These are phyloP conservation scores for Vanrija sp. DNA, from an alignment of 1,284 basidiomycete genomes.

Conservation along the genomic window DNA sequence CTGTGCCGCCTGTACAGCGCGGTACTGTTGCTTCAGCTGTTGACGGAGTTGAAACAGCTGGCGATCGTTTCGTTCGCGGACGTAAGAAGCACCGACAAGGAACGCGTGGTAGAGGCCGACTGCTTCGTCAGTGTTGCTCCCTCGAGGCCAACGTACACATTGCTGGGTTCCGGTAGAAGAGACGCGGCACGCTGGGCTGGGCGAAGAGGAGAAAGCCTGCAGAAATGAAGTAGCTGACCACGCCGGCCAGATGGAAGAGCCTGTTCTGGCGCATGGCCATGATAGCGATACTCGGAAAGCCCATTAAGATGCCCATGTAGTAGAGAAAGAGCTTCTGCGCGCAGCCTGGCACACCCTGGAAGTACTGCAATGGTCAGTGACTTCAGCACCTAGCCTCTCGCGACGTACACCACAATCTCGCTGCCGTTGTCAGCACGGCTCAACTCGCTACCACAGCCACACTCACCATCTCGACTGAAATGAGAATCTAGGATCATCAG, in stretches of 20 bases:
- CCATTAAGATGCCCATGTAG: constrained; percentile 51
- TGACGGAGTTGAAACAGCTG: constrained; percentile 61
- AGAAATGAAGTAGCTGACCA: constrained; percentile 57
- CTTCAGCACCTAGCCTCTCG: too few species aligned
- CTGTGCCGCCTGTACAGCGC: constrained; percentile 77
- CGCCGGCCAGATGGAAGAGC: constrained; percentile 60
- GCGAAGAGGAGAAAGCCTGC: neutral
- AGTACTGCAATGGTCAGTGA: too few species aligned
- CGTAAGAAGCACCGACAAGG: constrained; percentile 44
- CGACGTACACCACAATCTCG: too few species aligned
- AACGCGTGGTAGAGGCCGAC: constrained; percentile 43
- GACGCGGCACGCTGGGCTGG: constrained; percentile 49
- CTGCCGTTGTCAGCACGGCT: too few species aligned
- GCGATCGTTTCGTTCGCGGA: constrained; percentile 55
- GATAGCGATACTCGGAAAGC: constrained; percentile 67
- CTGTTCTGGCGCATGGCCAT: constrained; percentile 70
- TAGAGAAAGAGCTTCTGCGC: constrained; percentile 20
- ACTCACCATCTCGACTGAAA: too few species aligned
- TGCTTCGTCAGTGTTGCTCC: constrained; percentile 9
- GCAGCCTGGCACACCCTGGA: neutral
- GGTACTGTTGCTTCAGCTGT: constrained; percentile 67
- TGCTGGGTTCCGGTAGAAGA: constrained; percentile 42
- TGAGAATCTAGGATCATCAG: too few species aligned
- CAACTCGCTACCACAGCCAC: too few species aligned
- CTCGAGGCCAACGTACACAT: constrained; percentile 26